phyloP scores from a whole-genome alignment of 495 filamentous ascomycete species.

The Pseudomonodictys pantanalensis region DNA sequence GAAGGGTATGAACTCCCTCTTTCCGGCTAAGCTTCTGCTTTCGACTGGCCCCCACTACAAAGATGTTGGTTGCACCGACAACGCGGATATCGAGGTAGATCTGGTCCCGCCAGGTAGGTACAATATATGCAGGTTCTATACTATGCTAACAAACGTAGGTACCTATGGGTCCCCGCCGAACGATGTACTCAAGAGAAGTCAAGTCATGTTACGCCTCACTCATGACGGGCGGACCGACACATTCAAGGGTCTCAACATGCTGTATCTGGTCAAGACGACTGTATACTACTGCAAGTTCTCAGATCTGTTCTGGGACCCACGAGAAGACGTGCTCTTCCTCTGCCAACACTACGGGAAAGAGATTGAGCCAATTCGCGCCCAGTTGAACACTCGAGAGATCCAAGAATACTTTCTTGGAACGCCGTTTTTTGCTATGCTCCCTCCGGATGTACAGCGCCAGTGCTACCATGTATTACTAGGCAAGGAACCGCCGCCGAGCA shows the following conservation, averaged over 20 bases:
- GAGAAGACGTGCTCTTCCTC: constrained; percentile 18
- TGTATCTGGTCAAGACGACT: constrained; percentile 20
- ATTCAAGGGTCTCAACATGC: constrained; percentile 20
- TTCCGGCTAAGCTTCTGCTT: constrained; percentile 16
- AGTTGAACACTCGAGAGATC: constrained; percentile 10
- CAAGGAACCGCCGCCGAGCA: not conserved
- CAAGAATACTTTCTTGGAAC: constrained; percentile 17
- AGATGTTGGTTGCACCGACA: constrained; percentile 21
- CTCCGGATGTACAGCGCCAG: not conserved
- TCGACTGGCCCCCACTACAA: constrained; percentile 21
- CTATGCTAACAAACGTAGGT: not conserved
- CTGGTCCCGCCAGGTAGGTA: constrained; percentile 23
- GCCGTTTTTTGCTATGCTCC: constrained; percentile 9
- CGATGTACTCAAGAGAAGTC: constrained; percentile 15
- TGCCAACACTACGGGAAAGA: constrained; percentile 12
- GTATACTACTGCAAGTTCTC: constrained; percentile 11
- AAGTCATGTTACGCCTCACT: constrained; percentile 16
- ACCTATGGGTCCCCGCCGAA: constrained; percentile 9
- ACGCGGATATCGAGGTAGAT: constrained; percentile 21
- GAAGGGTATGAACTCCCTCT: constrained; percentile 24
- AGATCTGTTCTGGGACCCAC: constrained; percentile 22
- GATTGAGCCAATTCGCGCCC: constrained; percentile 2
- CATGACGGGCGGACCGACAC: constrained; percentile 6
- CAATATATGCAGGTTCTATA: not conserved
- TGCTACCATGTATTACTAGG: constrained; percentile 2